Conservation (phyloP, 208 protist species). For the Angomonas ambiguus region DNA sequence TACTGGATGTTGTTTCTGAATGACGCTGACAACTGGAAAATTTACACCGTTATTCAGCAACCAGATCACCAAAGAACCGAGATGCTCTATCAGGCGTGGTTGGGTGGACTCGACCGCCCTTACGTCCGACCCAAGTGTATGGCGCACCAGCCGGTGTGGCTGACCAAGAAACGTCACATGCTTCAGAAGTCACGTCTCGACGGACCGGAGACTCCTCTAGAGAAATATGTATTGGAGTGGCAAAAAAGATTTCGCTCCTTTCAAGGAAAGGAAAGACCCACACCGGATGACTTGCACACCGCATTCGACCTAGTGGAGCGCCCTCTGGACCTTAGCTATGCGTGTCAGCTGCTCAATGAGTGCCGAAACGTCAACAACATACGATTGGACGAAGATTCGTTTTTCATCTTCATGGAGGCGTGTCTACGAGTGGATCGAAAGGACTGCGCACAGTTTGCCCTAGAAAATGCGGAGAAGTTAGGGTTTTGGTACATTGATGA, state of each 20-base stretch:
- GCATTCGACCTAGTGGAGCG: slow-evolving; percentile 87
- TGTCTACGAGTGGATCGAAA: slow-evolving; percentile 85
- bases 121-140: slow-evolving; percentile 89
- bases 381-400: slow-evolving; percentile 65
- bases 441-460: slow-evolving; percentile 76
- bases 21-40: slow-evolving; percentile 87
- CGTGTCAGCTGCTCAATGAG: slow-evolving; percentile 79
- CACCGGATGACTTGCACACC: slow-evolving; percentile 83
- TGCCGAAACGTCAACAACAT: slow-evolving; percentile 84
- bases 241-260: slow-evolving; percentile 79
- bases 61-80: slow-evolving; percentile 89
- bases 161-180: slow-evolving; percentile 85
- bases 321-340: slow-evolving; percentile 89
- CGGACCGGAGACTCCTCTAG: slow-evolving; percentile 76
- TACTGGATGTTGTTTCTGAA: slow-evolving; percentile 90
- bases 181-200: slow-evolving; percentile 78
- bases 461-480: slow-evolving; percentile 70
- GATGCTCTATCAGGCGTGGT: slow-evolving; percentile 92
- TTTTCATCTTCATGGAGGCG: slow-evolving; percentile 85
- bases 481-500: slow-evolving; percentile 85
- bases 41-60: slow-evolving; percentile 91
- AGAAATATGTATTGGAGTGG: slow-evolving; percentile 89
- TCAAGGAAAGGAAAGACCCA: slow-evolving; percentile 73
- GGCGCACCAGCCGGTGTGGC: slow-evolving; percentile 85
- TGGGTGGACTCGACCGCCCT: slow-evolving; percentile 84